Conservation (phyloP, 2,329 filamentous ascomycete species). For the Monosporascus sp. region DNA sequence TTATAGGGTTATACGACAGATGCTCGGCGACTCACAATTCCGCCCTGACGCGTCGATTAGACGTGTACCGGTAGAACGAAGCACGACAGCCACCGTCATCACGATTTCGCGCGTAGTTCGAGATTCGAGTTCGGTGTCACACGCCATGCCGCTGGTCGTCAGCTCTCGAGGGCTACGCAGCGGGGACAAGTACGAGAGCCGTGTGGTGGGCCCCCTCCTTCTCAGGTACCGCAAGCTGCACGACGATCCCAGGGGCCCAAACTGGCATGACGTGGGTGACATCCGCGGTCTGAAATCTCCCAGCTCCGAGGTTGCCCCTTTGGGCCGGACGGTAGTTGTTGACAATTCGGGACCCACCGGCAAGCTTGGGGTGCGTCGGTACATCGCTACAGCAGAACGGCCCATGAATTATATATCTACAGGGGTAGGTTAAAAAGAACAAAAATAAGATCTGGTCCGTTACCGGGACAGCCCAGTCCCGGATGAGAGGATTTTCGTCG, state of each 20-base stretch:
- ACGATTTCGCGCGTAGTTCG: neutral
- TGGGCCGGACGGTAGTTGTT: neutral
- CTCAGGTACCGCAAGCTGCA: neutral
- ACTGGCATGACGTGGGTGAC: neutral
- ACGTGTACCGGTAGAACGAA: neutral
- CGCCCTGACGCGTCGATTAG: neutral
- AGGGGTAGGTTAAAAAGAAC: neutral
- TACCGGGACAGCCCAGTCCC: too few relatives aligned
- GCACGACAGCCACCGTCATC: neutral
- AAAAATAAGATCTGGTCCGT: too few relatives aligned
- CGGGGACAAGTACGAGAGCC: neutral
- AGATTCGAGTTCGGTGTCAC: neutral
- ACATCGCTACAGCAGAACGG: neutral
- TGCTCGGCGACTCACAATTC: neutral
- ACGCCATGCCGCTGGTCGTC: neutral
- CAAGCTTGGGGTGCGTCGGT: neutral
- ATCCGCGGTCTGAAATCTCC: neutral
- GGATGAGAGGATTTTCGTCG: too few relatives aligned
- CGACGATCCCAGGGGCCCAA: neutral
- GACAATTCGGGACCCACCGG: neutral
- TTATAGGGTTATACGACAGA: neutral
- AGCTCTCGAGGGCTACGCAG: neutral
- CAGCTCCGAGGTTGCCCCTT: neutral
- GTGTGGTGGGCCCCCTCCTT: neutral
- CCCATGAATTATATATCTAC: neutral